Conservation (phyloP, 2,329 filamentous ascomycete species). For the Coniosporium tulheliwenetii region DNA sequence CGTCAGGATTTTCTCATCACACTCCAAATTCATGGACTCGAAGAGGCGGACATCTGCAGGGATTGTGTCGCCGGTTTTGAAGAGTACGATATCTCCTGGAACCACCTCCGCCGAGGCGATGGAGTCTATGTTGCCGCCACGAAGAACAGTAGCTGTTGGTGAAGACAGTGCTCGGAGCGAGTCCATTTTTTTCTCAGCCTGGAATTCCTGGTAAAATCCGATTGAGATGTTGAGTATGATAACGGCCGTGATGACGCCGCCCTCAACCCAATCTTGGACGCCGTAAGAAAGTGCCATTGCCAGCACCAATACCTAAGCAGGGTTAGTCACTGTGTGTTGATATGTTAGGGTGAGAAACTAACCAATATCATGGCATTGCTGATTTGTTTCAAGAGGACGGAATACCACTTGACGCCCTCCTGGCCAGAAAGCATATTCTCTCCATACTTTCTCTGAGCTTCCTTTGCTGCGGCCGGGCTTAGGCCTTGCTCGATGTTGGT, state of each 20-base stretch:
- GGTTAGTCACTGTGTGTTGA: not conserved
- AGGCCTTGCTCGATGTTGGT: too few species aligned
- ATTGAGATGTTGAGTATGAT: slow-evolving; percentile 43
- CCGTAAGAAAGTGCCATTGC: slow-evolving; percentile 43
- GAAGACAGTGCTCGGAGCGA: slow-evolving; percentile 39
- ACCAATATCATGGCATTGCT: slow-evolving; percentile 22
- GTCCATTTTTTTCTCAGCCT: slow-evolving; percentile 44
- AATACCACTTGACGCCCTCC: slow-evolving; percentile 13
- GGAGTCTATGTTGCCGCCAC: slow-evolving; percentile 21
- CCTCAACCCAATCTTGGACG: slow-evolving; percentile 45
- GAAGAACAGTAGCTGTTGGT: slow-evolving; percentile 38
- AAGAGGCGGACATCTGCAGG: slow-evolving; percentile 47
- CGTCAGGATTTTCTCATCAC: slow-evolving; percentile 60
- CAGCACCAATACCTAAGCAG: slow-evolving; percentile 29
- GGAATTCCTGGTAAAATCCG: slow-evolving; percentile 44
- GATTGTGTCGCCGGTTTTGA: slow-evolving; percentile 50
- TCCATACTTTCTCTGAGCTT: slow-evolving; percentile 8
- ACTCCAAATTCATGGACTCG: slow-evolving; percentile 56
- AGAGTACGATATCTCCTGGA: slow-evolving; percentile 48
- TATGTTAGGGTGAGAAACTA: slow-evolving; percentile 1
- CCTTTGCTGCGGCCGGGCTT: too few species aligned
- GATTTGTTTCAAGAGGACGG: slow-evolving; percentile 18
- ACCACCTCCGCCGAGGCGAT: slow-evolving; percentile 45
- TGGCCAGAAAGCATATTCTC: slow-evolving; percentile 13
- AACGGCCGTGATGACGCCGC: slow-evolving; percentile 41